These are phyloP conservation scores for baker's yeast (Saccharomyces cerevisiae) DNA, from an alignment of 805 yeast species.

Conservation along the genomic window DNA sequence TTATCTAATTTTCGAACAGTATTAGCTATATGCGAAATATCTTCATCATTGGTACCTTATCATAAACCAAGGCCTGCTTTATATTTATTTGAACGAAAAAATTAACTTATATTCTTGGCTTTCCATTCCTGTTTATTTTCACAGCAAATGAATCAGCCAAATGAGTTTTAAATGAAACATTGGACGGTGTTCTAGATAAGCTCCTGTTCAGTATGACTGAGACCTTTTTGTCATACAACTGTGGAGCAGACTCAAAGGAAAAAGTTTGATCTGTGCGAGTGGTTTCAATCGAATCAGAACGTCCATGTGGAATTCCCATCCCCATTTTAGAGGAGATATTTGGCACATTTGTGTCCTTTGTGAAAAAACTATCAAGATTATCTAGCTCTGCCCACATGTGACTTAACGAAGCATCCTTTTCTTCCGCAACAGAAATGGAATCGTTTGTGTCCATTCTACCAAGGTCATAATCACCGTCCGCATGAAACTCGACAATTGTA, in stretches of 20 bases:
- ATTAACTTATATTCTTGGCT: background rate
- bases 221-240: conserved; percentile 70
- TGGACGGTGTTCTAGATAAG: conserved; percentile 64
- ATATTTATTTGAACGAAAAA: background rate
- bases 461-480: conserved; percentile 26
- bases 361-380: conserved; percentile 80
- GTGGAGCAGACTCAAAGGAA: conserved; percentile 66
- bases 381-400: conserved; percentile 91
- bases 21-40: too few species aligned
- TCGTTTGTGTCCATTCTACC: conserved; percentile 24
- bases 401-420: conserved; percentile 67
- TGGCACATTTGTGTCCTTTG: conserved; percentile 41
- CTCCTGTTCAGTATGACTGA: conserved; percentile 66
- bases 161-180: conserved; percentile 67
- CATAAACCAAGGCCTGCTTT: background rate
- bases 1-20: too few species aligned
- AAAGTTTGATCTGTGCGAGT: conserved; percentile 40
- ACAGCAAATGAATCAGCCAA: conserved; percentile 58
- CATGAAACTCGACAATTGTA: conserved; percentile 28
- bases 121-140: conserved; percentile 18
- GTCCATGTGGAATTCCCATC: conserved; percentile 26
- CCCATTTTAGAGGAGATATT: background rate
- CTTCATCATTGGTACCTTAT: background rate
- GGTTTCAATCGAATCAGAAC: conserved; percentile 53
- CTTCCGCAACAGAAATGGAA: conserved; percentile 37